Evolutionary conservation across 2,329 filamentous ascomycete genomes (phyloP), one percentile per base, ranked within the genome.

Genomic region (Scleromitrula shiraiana): DNA sequence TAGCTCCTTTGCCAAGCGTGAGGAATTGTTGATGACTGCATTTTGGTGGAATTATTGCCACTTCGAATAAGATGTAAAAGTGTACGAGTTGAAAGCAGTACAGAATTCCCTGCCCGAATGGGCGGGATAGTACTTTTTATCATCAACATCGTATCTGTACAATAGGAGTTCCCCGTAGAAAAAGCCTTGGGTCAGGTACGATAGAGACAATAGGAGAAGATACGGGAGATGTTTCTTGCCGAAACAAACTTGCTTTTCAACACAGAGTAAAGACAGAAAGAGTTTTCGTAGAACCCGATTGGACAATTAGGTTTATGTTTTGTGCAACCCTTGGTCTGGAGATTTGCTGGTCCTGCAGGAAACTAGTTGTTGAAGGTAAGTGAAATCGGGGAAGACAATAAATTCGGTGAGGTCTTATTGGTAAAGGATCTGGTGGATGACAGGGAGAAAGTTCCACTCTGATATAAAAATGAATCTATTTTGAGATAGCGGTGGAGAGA

Each of bases 51-150:
- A 10, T 15, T n/a, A 30, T 19, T 46, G 14, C 43, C 43, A 40
- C 43, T 24, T 40, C 17, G 38, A 20, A 46, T 17, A 26, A 46
- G 24, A 10, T 40, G 26, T 5, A 30, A 40, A 14, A 46, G 19
- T 15, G 35, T 40, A 8, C 26, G 35, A 40, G 43, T 39, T n/a
- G 43, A 36, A n/a, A n/a, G n/a, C n/a, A n/a, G n/a, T 19, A 36
- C 10, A 7, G 26, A 17, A 14, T 20, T 40, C 19, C 43, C 43
- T 17, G 43, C 35, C 43, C 17, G 33, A 39, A 40, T 17, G 26
- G 43, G 26, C 35, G 43, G 27, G 19, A 20, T 9, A 12, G 33
- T 22, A 17, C 43, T 14, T n/a, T 38, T 40, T 27, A 46, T 6
- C 24, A 46, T 17, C 20, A 40, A 7, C 35, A 46, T 46, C 12